Conservation (phyloP, 2,329 filamentous ascomycete species). For the Exophiala sp. region DNA sequence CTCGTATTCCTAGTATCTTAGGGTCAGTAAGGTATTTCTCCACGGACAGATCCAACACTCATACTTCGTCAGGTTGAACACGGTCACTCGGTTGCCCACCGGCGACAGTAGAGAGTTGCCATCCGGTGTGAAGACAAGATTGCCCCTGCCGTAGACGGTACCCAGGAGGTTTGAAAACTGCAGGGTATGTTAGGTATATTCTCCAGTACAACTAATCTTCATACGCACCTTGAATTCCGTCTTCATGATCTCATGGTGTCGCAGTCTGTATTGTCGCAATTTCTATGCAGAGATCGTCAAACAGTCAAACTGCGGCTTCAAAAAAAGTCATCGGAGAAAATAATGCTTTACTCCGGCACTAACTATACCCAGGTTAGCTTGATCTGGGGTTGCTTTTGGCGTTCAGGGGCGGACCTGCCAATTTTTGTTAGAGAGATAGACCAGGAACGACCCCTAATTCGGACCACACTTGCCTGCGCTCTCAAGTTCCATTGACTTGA, state of each 20-base stretch:
- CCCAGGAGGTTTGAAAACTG: constrained; percentile 98
- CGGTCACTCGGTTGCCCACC: constrained; percentile 90
- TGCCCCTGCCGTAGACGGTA: constrained; percentile 97
- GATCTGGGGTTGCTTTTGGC: constrained; percentile 29
- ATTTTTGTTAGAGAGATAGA: constrained; percentile 14
- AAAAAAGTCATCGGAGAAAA: constrained; percentile 27
- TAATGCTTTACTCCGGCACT: constrained; percentile 22
- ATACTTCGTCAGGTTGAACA: constrained; percentile 95
- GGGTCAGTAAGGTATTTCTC: background rate
- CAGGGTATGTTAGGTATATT: constrained; percentile 13
- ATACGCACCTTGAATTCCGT: constrained; percentile 86
- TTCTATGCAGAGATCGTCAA: background rate
- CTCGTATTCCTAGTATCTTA: constrained; percentile 25
- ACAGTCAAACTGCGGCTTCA: constrained; percentile 10
- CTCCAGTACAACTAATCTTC: background rate
- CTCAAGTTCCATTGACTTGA: background rate
- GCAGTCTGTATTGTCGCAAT: constrained; percentile 7
- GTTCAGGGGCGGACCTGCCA: constrained; percentile 35
- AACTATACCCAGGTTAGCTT: constrained; percentile 32
- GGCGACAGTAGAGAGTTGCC: constrained; percentile 93
- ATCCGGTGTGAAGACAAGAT: constrained; percentile 93
- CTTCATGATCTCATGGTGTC: constrained; percentile 67
- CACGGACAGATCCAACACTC: background rate
- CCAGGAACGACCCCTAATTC: constrained; percentile 13
- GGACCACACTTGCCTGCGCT: background rate